Base-by-base conservation (phyloP, 345 rosid species). In the Adansonia digitata region DNA sequence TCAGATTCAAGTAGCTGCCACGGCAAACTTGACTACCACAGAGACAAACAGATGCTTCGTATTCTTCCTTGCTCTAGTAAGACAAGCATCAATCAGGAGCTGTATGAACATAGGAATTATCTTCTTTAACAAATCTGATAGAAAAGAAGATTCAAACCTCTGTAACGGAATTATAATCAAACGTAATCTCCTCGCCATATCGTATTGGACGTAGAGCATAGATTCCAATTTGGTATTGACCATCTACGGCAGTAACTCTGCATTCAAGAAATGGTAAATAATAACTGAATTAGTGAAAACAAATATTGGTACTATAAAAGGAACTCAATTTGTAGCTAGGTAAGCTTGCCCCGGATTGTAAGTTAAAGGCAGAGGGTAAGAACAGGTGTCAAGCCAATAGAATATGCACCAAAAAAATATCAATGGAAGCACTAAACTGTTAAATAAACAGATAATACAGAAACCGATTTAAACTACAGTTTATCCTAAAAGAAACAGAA, bases 11-110 rank as follows among this genome's bases (percentile, higher is more conserved):
- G 86, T 96, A 96, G 92, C 97, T 96, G 55, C 99, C 99, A 59
- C 99, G 91, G 76, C 99, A 96, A 62, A 92, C 97, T 88, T 96
- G 99, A 85, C 97, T 96, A 78, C 99, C 99, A 80, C 99, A 96
- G 80, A 96, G 82, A 86, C 99, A 96, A 55, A 96, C 99, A 80
- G 99, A 96, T 57, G 98, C 99, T 83, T 96, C 99, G 73, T 96
- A 96, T 82, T 96, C 99, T 86, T 96, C 99, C 85, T 96, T 96
- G 77, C 99, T 93, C 99, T 96, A 89, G 75, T 48, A 46, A 34
- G 18, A 40, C 31, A 65, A 13, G 51, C 20, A 74, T n/a, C n/a
- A 48, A 51, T 11, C 51, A 64, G 22, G 29, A 27, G 65, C 37
- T 9, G 18, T 43, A 43, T 26, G 39, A 73, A 43, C 29, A 40